A percentile compares a stretch with the other conserved stretches of the same genome.
These are phyloP conservation scores for Podospora pseudoanserina DNA, from an alignment of 495 filamentous ascomycete genomes.

Conservation along the genomic window DNA sequence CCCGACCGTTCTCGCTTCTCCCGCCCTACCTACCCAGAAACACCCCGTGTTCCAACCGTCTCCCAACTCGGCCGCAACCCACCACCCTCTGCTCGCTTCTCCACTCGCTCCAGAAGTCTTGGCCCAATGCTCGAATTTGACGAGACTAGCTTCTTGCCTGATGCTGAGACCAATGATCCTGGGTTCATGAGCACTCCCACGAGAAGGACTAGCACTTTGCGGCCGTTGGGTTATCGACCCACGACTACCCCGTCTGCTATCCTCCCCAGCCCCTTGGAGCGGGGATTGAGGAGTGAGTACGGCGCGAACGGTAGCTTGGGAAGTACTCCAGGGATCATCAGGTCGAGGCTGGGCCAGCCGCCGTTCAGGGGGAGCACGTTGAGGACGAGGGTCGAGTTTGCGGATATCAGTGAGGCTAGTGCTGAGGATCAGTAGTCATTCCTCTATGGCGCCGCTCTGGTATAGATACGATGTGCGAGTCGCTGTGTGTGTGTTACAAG, in stretches of 20 bases:
- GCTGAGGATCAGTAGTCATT: conserved; percentile 19
- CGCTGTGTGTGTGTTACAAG: background rate
- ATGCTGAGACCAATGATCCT: conserved; percentile 18
- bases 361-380: background rate
- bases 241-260: conserved; percentile 34
- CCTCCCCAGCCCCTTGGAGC: conserved; percentile 29
- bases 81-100: background rate
- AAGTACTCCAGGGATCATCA: background rate
- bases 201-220: conserved; percentile 22
- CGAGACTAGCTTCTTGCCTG: conserved; percentile 19
- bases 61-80: conserved; percentile 2
- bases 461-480: no score
- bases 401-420: conserved; percentile 29
- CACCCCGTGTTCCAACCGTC: background rate
- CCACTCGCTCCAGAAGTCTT: conserved; percentile 7
- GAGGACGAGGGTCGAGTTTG: conserved; percentile 28
- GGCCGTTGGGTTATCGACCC: conserved; percentile 18
- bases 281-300: conserved; percentile 28
- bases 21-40: background rate
- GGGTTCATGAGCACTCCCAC: conserved; percentile 37
- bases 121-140: conserved; percentile 34
- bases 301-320: background rate
- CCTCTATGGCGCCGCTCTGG: background rate
- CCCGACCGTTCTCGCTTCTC: background rate
- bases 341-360: background rate